These are phyloP conservation scores for Prunus salicina DNA, from an alignment of 306 rosid genomes.

Conservation along the genomic window DNA sequence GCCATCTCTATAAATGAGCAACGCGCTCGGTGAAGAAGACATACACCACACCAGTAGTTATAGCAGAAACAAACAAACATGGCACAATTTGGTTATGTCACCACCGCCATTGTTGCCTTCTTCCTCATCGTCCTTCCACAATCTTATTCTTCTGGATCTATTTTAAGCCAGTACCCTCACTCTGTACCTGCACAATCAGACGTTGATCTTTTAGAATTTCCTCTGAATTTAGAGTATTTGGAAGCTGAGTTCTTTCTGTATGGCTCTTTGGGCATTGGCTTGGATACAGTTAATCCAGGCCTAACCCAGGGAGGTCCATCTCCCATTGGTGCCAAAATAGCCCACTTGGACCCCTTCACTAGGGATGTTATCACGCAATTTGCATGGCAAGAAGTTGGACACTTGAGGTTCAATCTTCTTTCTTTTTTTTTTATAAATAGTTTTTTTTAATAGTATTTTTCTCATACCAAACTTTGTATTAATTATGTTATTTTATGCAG, in stretches of 20 bases:
- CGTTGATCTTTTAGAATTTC: conserved; percentile 49
- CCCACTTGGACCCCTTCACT: conserved; percentile 26
- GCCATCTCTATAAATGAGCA: neutral
- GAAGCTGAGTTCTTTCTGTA: conserved; percentile 70
- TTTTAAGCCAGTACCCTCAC: neutral
- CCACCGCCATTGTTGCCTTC: conserved; percentile 19
- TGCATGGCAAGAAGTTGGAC: conserved; percentile 70
- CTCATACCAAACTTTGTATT: neutral
- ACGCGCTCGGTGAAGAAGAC: neutral
- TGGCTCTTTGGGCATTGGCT: conserved; percentile 56
- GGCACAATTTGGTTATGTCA: conserved; percentile 1
- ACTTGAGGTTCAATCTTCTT: conserved; percentile 46
- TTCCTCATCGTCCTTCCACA: conserved; percentile 24
- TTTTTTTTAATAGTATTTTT: neutral
- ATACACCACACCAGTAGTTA: neutral
- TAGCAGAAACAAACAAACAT: conserved; percentile 2
- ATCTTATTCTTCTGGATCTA: conserved; percentile 8
- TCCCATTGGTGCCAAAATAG: conserved; percentile 57
- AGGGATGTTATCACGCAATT: conserved; percentile 50
- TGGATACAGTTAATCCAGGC: conserved; percentile 48
- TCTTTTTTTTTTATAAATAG: no score
- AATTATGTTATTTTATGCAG: conserved; percentile 21
- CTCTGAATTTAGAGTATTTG: conserved; percentile 63
- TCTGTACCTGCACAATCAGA: conserved; percentile 14
- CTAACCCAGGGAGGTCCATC: conserved; percentile 50